Evolutionary conservation across 2,329 filamentous ascomycete genomes (phyloP).

Genomic region (Nemania sp.): DNA sequence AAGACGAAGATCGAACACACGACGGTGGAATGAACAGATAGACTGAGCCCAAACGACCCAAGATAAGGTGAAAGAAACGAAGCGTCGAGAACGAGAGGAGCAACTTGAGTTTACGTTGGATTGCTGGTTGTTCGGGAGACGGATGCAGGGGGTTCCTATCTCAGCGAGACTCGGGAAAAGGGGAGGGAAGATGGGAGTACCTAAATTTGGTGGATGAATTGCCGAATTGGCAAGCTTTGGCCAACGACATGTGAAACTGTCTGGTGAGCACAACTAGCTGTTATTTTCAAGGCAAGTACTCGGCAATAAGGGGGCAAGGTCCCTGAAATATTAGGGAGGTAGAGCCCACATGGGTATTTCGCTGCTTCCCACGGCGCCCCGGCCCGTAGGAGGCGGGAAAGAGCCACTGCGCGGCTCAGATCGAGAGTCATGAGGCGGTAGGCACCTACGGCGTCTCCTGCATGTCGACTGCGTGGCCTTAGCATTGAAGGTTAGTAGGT

Average conservation of each 20-base stretch:
- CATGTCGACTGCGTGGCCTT: too few species aligned
- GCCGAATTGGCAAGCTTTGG: neutral
- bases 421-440: neutral
- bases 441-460: too few species aligned
- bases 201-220: neutral
- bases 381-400: neutral
- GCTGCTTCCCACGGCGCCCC: neutral
- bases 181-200: neutral
- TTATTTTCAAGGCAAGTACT: neutral
- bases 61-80: too few species aligned
- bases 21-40: constrained; percentile 27
- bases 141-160: constrained; percentile 1
- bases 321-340: too few species aligned
- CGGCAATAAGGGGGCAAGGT: too few species aligned
- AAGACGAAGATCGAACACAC: neutral
- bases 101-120: constrained; percentile 17
- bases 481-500: too few species aligned
- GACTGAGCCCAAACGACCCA: neutral
- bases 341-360: neutral
- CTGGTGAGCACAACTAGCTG: neutral
- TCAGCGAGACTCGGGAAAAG: neutral
- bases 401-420: neutral
- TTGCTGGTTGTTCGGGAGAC: constrained; percentile 16
- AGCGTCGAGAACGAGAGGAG: constrained; percentile 20
- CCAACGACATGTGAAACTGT: neutral